Percentiles rank a stretch among this genome's conserved stretches.
Evolutionary conservation across 805 yeast genomes (phyloP).

Genomic region (Lipomyces sp.): DNA sequence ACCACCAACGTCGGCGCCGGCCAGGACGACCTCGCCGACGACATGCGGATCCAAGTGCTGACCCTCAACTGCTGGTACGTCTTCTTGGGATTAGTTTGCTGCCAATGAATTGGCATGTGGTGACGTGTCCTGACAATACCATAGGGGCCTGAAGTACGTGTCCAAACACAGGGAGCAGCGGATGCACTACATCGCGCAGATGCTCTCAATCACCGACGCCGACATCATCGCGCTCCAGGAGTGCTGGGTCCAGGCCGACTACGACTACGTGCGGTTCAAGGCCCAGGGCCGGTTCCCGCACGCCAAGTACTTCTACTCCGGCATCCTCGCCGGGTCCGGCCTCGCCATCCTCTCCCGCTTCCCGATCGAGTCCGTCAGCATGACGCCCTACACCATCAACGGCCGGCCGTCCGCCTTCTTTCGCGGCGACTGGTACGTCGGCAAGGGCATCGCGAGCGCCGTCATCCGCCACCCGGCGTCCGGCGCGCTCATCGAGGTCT

Average conservation of each 20-base stretch:
- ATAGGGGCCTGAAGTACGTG: constrained; percentile 81
- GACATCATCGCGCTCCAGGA: constrained; percentile 94
- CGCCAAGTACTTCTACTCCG: constrained; percentile 62
- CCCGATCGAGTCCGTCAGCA: constrained; percentile 74
- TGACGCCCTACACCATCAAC: constrained; percentile 84
- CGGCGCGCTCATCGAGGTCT: constrained; percentile 59
- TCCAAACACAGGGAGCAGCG: constrained; percentile 68
- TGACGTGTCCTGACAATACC: background rate
- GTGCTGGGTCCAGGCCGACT: constrained; percentile 84
- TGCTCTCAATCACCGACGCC: constrained; percentile 53
- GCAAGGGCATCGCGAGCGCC: constrained; percentile 81
- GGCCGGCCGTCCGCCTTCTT: constrained; percentile 92
- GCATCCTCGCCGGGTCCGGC: constrained; percentile 91
- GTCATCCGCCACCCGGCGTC: constrained; percentile 49
- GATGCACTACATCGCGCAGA: constrained; percentile 68
- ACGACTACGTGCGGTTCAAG: constrained; percentile 55
- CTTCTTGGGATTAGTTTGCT: background rate
- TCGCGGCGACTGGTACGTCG: constrained; percentile 97
- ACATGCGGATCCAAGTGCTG: constrained; percentile 28
- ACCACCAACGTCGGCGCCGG: background rate
- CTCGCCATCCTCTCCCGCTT: constrained; percentile 76
- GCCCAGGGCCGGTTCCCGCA: constrained; percentile 56
- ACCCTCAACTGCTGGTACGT: constrained; percentile 39
- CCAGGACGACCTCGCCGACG: constrained; percentile 2
- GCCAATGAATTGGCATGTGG: background rate